phyloP scores from a whole-genome alignment of 2,329 filamentous ascomycete species.

The Scleromitrula shiraiana region DNA sequence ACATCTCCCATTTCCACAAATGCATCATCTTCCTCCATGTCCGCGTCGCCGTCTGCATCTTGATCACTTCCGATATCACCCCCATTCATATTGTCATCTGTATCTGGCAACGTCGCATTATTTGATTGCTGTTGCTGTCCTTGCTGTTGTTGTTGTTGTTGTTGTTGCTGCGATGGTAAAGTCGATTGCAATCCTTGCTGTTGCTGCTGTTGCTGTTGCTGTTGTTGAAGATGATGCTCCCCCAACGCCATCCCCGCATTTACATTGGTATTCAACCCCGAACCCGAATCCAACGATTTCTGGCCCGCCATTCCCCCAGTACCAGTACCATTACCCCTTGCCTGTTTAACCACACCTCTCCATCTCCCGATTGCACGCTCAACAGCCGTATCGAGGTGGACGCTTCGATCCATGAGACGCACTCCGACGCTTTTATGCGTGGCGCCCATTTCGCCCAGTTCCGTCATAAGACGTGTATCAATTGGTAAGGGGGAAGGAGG shows the following conservation, averaged over 20 bases:
- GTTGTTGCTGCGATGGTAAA: slow-evolving; percentile 2
- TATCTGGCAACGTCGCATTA: background rate
- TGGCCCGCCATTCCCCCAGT: too few relatives aligned
- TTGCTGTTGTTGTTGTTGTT: background rate
- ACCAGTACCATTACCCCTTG: too few relatives aligned
- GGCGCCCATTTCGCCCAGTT: slow-evolving; percentile 40
- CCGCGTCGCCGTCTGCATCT: slow-evolving; percentile 27
- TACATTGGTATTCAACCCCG: too few relatives aligned
- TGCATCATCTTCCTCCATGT: slow-evolving; percentile 48
- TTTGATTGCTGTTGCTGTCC: slow-evolving; percentile 2
- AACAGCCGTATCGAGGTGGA: slow-evolving; percentile 45
- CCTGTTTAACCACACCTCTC: slow-evolving; percentile 51
- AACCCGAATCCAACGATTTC: too few relatives aligned
- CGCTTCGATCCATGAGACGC: slow-evolving; percentile 41
- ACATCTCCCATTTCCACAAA: slow-evolving; percentile 40
- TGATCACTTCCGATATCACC: slow-evolving; percentile 19
- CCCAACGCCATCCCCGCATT: too few relatives aligned
- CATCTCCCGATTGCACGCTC: slow-evolving; percentile 51
- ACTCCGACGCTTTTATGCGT: slow-evolving; percentile 38
- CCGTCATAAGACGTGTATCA: slow-evolving; percentile 40
- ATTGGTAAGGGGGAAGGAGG: slow-evolving; percentile 46
- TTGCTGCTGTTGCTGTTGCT: too few relatives aligned
- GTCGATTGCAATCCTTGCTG: too few relatives aligned
- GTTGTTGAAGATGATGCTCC: too few relatives aligned
- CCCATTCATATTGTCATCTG: slow-evolving; percentile 2